phyloP scores from a whole-genome alignment of 2,329 filamentous ascomycete species.

The Neospermospora avenae region DNA sequence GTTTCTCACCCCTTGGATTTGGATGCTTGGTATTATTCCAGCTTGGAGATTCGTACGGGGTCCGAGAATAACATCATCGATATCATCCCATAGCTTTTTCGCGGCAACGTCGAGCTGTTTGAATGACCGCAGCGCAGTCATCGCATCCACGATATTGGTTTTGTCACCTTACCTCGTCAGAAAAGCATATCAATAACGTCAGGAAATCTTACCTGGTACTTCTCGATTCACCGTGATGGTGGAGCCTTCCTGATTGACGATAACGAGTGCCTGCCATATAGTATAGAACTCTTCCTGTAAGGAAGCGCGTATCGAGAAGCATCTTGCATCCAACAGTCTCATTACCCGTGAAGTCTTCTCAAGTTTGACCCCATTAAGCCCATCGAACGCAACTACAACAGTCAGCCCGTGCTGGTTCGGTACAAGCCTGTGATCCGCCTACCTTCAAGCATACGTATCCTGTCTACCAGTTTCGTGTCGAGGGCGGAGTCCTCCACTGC shows the following conservation, averaged over 20 bases:
- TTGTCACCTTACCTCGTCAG: slow-evolving; percentile 30
- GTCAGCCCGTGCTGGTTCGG: slow-evolving; percentile 16
- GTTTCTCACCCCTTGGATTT: slow-evolving; percentile 40
- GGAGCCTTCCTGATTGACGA: slow-evolving; percentile 53
- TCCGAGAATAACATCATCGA: slow-evolving; percentile 58
- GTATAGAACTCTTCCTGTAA: slow-evolving; percentile 64
- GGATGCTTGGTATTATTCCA: slow-evolving; percentile 38
- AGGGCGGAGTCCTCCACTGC: slow-evolving; percentile 56
- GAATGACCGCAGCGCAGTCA: slow-evolving; percentile 54
- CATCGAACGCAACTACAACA: slow-evolving; percentile 50
- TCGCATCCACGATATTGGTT: slow-evolving; percentile 52
- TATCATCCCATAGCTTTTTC: slow-evolving; percentile 56
- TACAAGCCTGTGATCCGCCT: slow-evolving; percentile 24
- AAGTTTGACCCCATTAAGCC: slow-evolving; percentile 56
- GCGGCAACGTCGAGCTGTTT: slow-evolving; percentile 60
- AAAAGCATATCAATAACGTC: not conserved
- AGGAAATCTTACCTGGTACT: slow-evolving; percentile 13
- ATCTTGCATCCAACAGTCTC: slow-evolving; percentile 61
- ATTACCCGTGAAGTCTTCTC: slow-evolving; percentile 60
- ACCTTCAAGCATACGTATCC: slow-evolving; percentile 55
- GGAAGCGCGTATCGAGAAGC: slow-evolving; percentile 61
- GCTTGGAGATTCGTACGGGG: slow-evolving; percentile 52
- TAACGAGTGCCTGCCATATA: slow-evolving; percentile 69
- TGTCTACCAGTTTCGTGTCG: slow-evolving; percentile 55
- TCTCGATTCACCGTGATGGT: slow-evolving; percentile 50